Base-by-base conservation (phyloP, 2,329 filamentous ascomycete species). In the Xenosphaeropsis pyriputrescens region DNA sequence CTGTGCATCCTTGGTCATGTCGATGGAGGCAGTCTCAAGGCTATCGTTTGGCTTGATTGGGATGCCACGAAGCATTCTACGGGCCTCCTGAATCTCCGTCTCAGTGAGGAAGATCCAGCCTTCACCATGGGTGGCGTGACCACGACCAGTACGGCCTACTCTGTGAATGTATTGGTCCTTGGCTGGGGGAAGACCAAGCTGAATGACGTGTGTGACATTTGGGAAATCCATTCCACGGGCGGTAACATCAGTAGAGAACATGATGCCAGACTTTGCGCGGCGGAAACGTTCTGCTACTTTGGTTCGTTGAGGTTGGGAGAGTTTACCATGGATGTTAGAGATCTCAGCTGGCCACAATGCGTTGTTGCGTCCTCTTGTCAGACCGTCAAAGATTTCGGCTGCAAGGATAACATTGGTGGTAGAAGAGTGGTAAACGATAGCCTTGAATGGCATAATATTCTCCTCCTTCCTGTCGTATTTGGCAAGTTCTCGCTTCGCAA, bases 401-500 rank as follows among this genome's bases (percentile, higher is more conserved):
- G 72, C 71, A 19, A 86, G 62, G 37, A 75, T 64, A 36, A 89
- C 83, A 47, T 81, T 70, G 15, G 73, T 70, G 1, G 83, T 93
- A 16, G 79, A 83, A 51, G 81, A 80, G 57, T 89, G 80, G 63
- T 94, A 98, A 19, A 94, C 67, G 43, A 98, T 93, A 13, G 86
- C 86, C 66, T 98, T 98, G 70, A 96, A 95, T 22, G 50, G 52
- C 14, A 39, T 46, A 15, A 32, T 13, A 29, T 8, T 38, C 41
- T n/a, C 35, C 39, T 1, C 40, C 34, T 39, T 40, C 17, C 37
- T 33, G 7, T 40, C 41, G 13, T 38, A 38, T 31, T 46, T 44
- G 19, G 41, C 41, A 43, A 68, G 60, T 48, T 60, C 54, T 42
- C 57, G 52, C 11, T 48, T 51, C 18, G 59, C 54, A 18, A 63